phyloP scores from a whole-genome alignment of 2,329 filamentous ascomycete species.

The Epichloe aotearoae region DNA sequence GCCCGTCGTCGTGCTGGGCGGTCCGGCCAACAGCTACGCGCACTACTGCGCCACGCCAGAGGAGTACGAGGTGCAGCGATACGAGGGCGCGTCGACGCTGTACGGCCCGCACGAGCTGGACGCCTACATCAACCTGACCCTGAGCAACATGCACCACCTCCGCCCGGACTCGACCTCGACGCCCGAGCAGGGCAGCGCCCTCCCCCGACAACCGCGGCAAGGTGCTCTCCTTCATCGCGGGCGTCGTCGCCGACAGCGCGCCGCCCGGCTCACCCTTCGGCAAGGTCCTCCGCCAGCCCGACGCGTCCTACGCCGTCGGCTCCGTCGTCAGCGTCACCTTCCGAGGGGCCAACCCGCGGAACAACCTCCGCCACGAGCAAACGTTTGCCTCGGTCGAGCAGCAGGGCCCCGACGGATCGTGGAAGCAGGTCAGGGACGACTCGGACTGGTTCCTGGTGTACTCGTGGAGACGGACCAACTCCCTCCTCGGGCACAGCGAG shows the following conservation, averaged over 20 bases:
- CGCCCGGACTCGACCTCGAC: constrained; percentile 22
- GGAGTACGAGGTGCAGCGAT: constrained; percentile 74
- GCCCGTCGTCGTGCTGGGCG: constrained; percentile 72
- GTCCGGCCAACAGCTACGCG: constrained; percentile 81
- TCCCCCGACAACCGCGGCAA: constrained; percentile 67
- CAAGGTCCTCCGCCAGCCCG: constrained; percentile 42
- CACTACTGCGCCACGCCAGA: constrained; percentile 71
- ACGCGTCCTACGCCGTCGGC: constrained; percentile 43
- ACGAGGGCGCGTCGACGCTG: constrained; percentile 88
- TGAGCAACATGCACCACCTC: constrained; percentile 41
- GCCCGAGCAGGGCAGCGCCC: constrained; percentile 38
- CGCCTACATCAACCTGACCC: constrained; percentile 76
- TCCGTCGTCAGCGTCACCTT: constrained; percentile 55
- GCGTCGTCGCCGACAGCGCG: constrained; percentile 60
- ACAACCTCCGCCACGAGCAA: constrained; percentile 65
- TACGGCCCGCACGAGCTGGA: constrained; percentile 72
- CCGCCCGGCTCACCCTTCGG: constrained; percentile 59
- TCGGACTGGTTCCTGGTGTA: constrained; percentile 75
- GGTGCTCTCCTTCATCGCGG: constrained; percentile 69
- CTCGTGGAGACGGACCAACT: constrained; percentile 61
- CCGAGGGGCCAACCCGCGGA: constrained; percentile 78
- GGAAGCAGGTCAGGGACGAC: constrained; percentile 59
- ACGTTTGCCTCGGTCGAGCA: constrained; percentile 70
- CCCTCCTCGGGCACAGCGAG: constrained; percentile 59
- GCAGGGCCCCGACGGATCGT: constrained; percentile 32